phyloP scores from a whole-genome alignment of 371 early-diverging fungal species.

The Zancudomyces culisetae region DNA sequence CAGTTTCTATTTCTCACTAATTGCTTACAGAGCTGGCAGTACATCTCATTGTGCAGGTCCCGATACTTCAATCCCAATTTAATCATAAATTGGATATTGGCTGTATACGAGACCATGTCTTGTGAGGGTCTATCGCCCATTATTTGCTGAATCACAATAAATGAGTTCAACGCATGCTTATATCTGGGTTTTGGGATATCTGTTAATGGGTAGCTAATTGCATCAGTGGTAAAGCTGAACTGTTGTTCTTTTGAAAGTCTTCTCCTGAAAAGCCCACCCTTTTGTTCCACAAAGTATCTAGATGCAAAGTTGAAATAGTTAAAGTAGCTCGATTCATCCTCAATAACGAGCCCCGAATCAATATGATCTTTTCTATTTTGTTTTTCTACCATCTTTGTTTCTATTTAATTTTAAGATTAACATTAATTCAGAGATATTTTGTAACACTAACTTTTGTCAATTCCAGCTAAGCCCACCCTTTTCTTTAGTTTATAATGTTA shows the following conservation, averaged over 20 bases:
- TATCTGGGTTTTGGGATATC: constrained; percentile 50
- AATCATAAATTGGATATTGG: constrained; percentile 54
- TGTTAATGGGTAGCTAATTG: constrained; percentile 60
- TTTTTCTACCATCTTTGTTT: too few species aligned
- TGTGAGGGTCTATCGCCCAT: constrained; percentile 52
- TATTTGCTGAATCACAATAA: constrained; percentile 58
- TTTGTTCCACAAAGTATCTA: constrained; percentile 68
- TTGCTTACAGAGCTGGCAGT: constrained; percentile 85
- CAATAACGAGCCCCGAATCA: background rate
- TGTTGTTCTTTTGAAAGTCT: constrained; percentile 74
- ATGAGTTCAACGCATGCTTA: constrained; percentile 71
- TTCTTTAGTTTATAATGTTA: too few species aligned
- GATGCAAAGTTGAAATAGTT: background rate
- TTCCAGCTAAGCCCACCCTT: too few species aligned
- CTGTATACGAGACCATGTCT: constrained; percentile 15
- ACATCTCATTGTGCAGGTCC: constrained; percentile 79
- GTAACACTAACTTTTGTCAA: too few species aligned
- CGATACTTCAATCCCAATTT: constrained; percentile 55
- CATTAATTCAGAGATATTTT: too few species aligned
- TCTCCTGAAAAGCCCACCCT: constrained; percentile 63
- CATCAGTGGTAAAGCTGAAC: constrained; percentile 39
- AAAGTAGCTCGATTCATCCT: background rate
- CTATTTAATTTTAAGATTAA: too few species aligned
- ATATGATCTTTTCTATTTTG: too few species aligned
- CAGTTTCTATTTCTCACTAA: constrained; percentile 61